Evolutionary conservation across 129 eudicot genomes (phyloP).

Genomic region (Centrapalus pauciflorus): DNA sequence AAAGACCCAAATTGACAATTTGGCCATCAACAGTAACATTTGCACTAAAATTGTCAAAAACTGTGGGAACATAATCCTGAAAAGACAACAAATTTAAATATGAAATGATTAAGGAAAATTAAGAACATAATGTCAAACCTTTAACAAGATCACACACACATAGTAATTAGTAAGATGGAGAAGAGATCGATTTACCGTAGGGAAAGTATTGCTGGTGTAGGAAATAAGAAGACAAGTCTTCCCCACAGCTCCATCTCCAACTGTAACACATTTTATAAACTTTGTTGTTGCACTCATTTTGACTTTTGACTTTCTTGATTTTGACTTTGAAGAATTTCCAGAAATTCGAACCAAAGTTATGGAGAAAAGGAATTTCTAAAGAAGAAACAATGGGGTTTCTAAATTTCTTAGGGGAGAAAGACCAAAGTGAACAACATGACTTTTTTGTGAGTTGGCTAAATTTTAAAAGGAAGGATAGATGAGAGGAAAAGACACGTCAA

Average conservation of each 20-base stretch:
- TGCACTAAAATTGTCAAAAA: slow-evolving; percentile 78
- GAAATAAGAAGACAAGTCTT: slow-evolving; percentile 76
- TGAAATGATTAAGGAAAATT: neutral
- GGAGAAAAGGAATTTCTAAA: neutral
- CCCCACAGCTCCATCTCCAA: slow-evolving; percentile 87
- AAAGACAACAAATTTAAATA: slow-evolving; percentile 4
- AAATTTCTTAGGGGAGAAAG: slow-evolving; percentile 23
- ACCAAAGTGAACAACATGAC: slow-evolving; percentile 24
- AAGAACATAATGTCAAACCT: neutral
- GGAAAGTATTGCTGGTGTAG: slow-evolving; percentile 74
- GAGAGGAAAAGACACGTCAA: slow-evolving; percentile 5
- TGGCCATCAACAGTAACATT: slow-evolving; percentile 70
- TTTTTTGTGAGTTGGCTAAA: slow-evolving; percentile 48
- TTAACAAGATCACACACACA: neutral
- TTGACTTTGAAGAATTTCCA: slow-evolving; percentile 6
- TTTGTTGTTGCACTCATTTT: slow-evolving; percentile 43
- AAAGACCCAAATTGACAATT: slow-evolving; percentile 66
- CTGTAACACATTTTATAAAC: slow-evolving; percentile 81
- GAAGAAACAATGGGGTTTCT: slow-evolving; percentile 21
- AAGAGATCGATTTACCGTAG: slow-evolving; percentile 43
- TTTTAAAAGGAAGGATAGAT: slow-evolving; percentile 34
- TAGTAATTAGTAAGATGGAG: neutral
- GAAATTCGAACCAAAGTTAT: neutral
- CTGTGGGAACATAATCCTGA: slow-evolving; percentile 83
- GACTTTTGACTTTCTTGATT: slow-evolving; percentile 19